Evolutionary conservation across 164 flowering plant species (phyloP).

Genomic region (Dillenia suffruticosa): DNA sequence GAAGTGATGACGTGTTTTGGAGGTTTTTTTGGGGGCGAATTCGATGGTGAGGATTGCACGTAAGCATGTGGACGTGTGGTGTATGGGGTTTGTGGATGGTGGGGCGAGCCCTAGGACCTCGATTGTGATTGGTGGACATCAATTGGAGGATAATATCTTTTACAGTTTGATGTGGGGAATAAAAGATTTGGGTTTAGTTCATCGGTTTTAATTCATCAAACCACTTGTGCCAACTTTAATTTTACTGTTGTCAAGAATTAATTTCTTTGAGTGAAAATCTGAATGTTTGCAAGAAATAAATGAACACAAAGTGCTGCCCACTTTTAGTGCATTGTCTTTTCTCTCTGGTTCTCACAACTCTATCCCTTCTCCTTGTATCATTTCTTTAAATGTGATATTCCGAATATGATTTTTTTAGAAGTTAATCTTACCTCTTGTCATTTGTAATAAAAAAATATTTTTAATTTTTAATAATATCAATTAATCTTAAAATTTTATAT

Average conservation of each 20-base stretch:
- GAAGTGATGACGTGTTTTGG: constrained; percentile 28
- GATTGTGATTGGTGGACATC: constrained; percentile 38
- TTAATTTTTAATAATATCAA: too few relatives aligned
- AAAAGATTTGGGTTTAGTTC: constrained; percentile 37
- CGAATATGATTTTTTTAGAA: too few relatives aligned
- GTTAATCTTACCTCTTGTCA: too few relatives aligned
- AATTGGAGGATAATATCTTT: constrained; percentile 41
- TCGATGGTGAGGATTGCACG: constrained; percentile 36
- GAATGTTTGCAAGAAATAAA: too few relatives aligned
- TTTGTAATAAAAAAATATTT: too few relatives aligned
- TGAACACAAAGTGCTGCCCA: too few relatives aligned
- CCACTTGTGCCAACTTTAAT: constrained; percentile 31
- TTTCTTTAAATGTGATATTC: too few relatives aligned
- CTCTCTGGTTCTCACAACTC: too few relatives aligned
- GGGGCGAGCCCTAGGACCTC: constrained; percentile 24
- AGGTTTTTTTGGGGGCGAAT: constrained; percentile 35
- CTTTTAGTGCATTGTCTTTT: too few relatives aligned
- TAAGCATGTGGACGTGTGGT: constrained; percentile 22
- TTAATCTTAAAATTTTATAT: too few relatives aligned
- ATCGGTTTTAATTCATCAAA: constrained; percentile 16
- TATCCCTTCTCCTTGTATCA: too few relatives aligned
- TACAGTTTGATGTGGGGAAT: constrained; percentile 35
- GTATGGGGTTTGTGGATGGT: constrained; percentile 48
- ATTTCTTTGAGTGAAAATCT: too few relatives aligned
- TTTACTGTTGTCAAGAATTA: constrained; percentile 6